Percentiles rank a stretch among this genome's conserved stretches.
These are phyloP conservation scores for Leishmania turanica DNA, from an alignment of 208 protist species.

Conservation along the genomic window DNA sequence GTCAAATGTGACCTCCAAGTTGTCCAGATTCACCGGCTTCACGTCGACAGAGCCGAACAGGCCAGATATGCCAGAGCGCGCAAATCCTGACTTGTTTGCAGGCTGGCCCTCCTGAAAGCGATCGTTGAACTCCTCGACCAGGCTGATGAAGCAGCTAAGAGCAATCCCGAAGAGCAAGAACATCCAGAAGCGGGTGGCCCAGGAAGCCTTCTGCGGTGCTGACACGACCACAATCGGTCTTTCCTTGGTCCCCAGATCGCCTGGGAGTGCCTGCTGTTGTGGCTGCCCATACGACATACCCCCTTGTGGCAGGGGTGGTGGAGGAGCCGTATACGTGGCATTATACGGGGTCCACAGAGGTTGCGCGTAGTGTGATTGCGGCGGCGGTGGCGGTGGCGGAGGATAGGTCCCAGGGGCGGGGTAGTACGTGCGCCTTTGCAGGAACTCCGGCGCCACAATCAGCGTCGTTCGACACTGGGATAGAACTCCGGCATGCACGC, in stretches of 20 bases:
- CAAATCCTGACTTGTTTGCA: slow-evolving; percentile 28
- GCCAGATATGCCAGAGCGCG: slow-evolving; percentile 28
- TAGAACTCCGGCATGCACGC: slow-evolving; percentile 4
- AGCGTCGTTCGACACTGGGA: slow-evolving; percentile 18
- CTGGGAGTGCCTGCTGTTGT: slow-evolving; percentile 24
- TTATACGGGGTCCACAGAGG: slow-evolving; percentile 24
- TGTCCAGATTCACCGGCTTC: slow-evolving; percentile 77
- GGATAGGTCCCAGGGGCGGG: slow-evolving; percentile 36
- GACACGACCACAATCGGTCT: slow-evolving; percentile 81
- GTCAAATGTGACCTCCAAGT: slow-evolving; percentile 86
- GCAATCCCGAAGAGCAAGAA: slow-evolving; percentile 78
- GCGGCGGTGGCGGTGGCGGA: slow-evolving; percentile 42
- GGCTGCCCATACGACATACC: slow-evolving; percentile 16
- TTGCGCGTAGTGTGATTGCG: slow-evolving; percentile 26
- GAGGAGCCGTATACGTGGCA: slow-evolving; percentile 13
- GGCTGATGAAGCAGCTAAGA: slow-evolving; percentile 57
- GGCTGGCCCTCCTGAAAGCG: slow-evolving; percentile 41
- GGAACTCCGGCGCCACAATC: slow-evolving; percentile 31
- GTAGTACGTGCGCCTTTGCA: slow-evolving; percentile 40
- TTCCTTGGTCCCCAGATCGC: slow-evolving; percentile 74
- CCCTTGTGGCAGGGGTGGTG: slow-evolving; percentile 23
- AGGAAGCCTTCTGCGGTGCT: slow-evolving; percentile 66
- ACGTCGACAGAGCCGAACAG: slow-evolving; percentile 65
- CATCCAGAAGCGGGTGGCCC: slow-evolving; percentile 67
- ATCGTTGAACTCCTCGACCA: slow-evolving; percentile 34